A percentile compares a stretch with the other conserved stretches of the same genome.
Conservation (phyloP, 2,329 filamentous ascomycete species). For the Alternaria alternata region DNA sequence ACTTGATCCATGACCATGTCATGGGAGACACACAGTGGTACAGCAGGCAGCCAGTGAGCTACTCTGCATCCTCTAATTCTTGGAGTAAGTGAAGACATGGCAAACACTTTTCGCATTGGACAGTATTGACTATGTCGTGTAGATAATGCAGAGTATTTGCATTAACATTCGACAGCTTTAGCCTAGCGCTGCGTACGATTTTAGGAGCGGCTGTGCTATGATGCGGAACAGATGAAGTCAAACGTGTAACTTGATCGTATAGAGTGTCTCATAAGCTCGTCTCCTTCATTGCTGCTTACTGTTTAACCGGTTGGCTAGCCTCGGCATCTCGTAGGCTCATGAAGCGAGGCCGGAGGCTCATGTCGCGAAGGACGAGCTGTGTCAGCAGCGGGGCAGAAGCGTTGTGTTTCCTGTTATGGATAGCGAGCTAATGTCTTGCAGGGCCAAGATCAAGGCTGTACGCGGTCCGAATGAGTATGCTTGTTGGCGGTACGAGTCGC, state of each 20-base stretch:
- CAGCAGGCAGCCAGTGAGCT: not conserved
- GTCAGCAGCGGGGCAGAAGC: slow-evolving; percentile 31
- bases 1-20: not conserved
- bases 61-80: not conserved
- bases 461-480: not conserved
- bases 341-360: slow-evolving; percentile 12
- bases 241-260: slow-evolving; percentile 15
- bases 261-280: slow-evolving; percentile 8
- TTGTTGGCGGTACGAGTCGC: slow-evolving; percentile 10
- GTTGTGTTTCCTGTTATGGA: slow-evolving; percentile 12
- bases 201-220: slow-evolving; percentile 3
- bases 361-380: slow-evolving; percentile 19
- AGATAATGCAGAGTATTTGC: slow-evolving; percentile 9
- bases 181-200: slow-evolving; percentile 14
- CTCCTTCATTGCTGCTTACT: slow-evolving; percentile 1
- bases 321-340: not conserved
- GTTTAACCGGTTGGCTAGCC: slow-evolving; percentile 18
- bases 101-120: not conserved
- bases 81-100: not conserved
- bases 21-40: not conserved
- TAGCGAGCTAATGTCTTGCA: slow-evolving; percentile 17
- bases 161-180: slow-evolving; percentile 24
- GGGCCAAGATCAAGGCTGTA: slow-evolving; percentile 8
- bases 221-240: not conserved
- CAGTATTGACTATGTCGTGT: not conserved